Percentiles rank a stretch among this genome's conserved stretches.
Conservation (phyloP, 1,284 basidiomycete genomes). For the Peniophora sp. region DNA sequence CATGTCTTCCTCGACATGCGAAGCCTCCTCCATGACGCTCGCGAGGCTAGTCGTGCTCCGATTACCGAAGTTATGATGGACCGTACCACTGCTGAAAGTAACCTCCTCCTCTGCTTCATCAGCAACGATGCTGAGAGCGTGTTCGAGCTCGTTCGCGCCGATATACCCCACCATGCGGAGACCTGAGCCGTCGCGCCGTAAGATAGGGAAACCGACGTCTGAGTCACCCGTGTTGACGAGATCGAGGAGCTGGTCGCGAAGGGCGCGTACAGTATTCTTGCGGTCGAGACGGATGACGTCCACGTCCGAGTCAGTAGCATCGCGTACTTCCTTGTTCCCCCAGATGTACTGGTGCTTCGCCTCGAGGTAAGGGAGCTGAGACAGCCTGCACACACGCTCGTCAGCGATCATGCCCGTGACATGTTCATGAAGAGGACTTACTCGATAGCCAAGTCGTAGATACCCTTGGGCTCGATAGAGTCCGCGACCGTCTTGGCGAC, state of each 20-base stretch:
- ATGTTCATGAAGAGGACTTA: conserved; percentile 27
- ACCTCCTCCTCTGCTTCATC: conserved; percentile 64
- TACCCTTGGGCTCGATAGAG: conserved; percentile 88
- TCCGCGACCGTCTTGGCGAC: conserved; percentile 93
- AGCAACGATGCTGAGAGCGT: conserved; percentile 74
- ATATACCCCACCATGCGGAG: conserved; percentile 86
- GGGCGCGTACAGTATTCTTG: conserved; percentile 62
- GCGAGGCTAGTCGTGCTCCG: conserved; percentile 1
- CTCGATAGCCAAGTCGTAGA: conserved; percentile 94
- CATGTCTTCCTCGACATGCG: conserved; percentile 37
- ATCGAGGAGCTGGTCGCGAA: conserved; percentile 60
- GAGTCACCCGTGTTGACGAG: conserved; percentile 55
- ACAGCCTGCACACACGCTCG: conserved; percentile 33
- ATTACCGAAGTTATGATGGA: too few relatives aligned
- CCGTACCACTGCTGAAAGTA: conserved; percentile 35
- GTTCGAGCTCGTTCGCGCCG: conserved; percentile 87
- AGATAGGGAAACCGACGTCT: conserved; percentile 89
- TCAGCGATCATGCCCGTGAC: background rate
- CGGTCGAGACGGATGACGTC: conserved; percentile 61
- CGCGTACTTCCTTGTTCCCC: conserved; percentile 66
- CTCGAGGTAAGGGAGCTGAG: conserved; percentile 87
- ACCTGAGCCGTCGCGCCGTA: conserved; percentile 41
- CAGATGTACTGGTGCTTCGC: conserved; percentile 84
- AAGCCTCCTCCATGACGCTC: conserved; percentile 1
- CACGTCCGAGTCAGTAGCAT: conserved; percentile 61